Evolutionary conservation across 257 asterid species (phyloP), one percentile per base, ranked within the genome.

Genomic region (Solanum etuberosum): DNA sequence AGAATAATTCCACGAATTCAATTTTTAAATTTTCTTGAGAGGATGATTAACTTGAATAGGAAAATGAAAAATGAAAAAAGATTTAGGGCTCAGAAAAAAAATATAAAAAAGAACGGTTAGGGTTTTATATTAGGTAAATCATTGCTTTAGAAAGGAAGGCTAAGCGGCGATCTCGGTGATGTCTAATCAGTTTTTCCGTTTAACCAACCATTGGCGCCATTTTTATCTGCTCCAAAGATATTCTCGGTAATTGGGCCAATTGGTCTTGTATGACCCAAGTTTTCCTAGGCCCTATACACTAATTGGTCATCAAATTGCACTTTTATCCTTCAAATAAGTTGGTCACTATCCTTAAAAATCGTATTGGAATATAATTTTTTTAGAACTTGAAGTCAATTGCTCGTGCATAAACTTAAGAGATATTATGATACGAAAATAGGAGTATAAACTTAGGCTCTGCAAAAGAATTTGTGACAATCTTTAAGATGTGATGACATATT

Each of bases 151-250:
- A 80, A 59, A 46, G 15, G 38, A 51, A 37, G 88, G 88, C 73
- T 27, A 21, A 86, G 84, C 83, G 48, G 1, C 73, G 1, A 72
- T 86, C 10, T 86, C 72, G 88, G 84, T 31, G 15, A 25, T 31
- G 83, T 9, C 27, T 4, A 4, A 34, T 72, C 32, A 34, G 42
- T 51, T 86, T 72, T 12, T 27, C 57, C 87, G 70, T 77, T 25
- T 37, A 85, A 70, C 68, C 83, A 85, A 70, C 82, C 40, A 12
- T 61, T 65, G 85, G 68, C 85, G 68, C 85, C 85, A 80, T 27
- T 18, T 80, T 10, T 78, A 25, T 25, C 21, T 4, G 42, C 37
- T 15, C 61, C 25, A 42, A 42, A 29, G n/a, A 27, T 78, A 42
- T 43, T 14, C 63, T 48, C 6, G 0, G 2, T 48, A 46, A 46